Evolutionary conservation across 2,329 filamentous ascomycete species (phyloP), one percentile per base, ranked within the genome.

Genomic region (Colletotrichum tanaceti): DNA sequence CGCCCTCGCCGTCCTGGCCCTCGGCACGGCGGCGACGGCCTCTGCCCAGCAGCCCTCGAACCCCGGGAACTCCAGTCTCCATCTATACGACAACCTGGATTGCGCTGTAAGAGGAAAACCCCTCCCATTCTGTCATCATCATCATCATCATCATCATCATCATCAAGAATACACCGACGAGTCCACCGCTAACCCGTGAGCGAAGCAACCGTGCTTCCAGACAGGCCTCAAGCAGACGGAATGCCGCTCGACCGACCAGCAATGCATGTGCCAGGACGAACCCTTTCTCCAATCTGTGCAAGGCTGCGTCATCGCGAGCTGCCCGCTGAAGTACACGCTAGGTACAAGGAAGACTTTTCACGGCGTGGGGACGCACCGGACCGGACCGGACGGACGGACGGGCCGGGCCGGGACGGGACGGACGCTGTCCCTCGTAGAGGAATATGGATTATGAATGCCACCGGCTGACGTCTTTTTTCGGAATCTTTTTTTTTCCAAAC

Each of bases 171-270:
- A 28, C 3, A 52, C 32, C 14, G 1, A 22, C 6, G 24, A 50
- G 1, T 5, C 3, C 18, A 20, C 2, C 7, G 3, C n/a, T 68
- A 13, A 68, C 55, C 2, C 20, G 13, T 16, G 18, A 7, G 1
- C n/a, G 2, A 68, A 68, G 65, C 39, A 65, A 4, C 65, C 65
- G 5, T 68, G 65, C 11, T 28, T 68, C 24, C n/a, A 44, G 2
- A 6, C 20, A 22, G 55, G 49, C 13, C 24, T 68, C 2, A 61
- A 61, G 2, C 65, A 53, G 41, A 57, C 65, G 10, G n/a, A 4
- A 2, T 68, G 65, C 22, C 44, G 43, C 7, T 20, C 50, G 5
- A 50, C 47, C 13, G 24, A 68, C 4, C 62, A 68, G 16, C 38
- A 13, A 50, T 68, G 65, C 35, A 20, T 68, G n/a, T 68, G 65